These are phyloP conservation scores for Kuraishia molischiana DNA, from an alignment of 805 yeast genomes.

Conservation along the genomic window DNA sequence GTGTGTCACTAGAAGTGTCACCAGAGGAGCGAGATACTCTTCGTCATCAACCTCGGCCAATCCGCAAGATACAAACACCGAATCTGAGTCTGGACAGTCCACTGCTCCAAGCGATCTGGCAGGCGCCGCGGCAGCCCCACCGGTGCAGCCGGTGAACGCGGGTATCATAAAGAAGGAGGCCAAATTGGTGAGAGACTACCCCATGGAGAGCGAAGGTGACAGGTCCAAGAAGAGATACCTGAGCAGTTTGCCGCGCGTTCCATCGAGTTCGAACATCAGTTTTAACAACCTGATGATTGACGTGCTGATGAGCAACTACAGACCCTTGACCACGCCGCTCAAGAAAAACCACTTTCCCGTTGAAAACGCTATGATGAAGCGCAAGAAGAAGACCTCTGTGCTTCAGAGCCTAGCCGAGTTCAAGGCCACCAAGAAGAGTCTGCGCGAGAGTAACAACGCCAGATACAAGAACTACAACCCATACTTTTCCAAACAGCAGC, in stretches of 20 bases:
- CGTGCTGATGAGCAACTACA: constrained; percentile 17
- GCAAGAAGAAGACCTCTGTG: constrained; percentile 10
- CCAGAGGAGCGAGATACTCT: too few relatives aligned
- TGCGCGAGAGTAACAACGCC: constrained; percentile 1
- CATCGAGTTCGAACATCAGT: constrained; percentile 19
- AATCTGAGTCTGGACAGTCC: background rate
- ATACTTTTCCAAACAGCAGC: constrained; percentile 14
- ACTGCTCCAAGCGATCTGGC: too few relatives aligned
- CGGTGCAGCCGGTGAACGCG: too few relatives aligned
- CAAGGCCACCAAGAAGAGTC: constrained; percentile 10
- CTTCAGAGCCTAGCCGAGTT: constrained; percentile 17
- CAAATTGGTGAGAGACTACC: too few relatives aligned
- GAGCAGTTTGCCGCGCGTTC: constrained; percentile 21
- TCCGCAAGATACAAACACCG: background rate
- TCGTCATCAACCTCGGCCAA: background rate
- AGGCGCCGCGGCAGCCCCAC: too few relatives aligned
- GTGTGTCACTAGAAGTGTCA: too few relatives aligned
- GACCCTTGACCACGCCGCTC: constrained; percentile 16
- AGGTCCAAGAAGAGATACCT: constrained; percentile 11
- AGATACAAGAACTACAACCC: constrained; percentile 15
- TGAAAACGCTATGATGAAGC: background rate
- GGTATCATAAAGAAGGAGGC: too few relatives aligned
- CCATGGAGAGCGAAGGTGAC: too few relatives aligned
- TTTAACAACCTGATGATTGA: constrained; percentile 17
- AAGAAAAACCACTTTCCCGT: constrained; percentile 1